Percentiles rank a stretch among this genome's conserved stretches.
phyloP scores from a whole-genome alignment of 108 stramenopile genomes.

The Heterococcus sp. region DNA sequence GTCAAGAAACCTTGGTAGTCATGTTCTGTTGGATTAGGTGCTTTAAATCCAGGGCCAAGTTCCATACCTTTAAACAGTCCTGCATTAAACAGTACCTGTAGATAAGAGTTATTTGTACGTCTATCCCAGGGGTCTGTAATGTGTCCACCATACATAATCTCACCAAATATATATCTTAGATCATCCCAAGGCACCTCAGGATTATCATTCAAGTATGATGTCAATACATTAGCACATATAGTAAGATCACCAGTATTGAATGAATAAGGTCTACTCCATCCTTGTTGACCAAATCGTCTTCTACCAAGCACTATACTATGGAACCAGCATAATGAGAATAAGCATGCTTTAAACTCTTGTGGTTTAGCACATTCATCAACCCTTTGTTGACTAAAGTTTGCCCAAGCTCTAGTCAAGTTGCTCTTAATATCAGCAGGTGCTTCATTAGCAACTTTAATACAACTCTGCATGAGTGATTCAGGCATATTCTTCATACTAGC shows the following conservation, averaged over 20 bases:
- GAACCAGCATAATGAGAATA: slow-evolving; percentile 78
- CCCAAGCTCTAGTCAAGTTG: slow-evolving; percentile 73
- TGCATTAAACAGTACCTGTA: slow-evolving; percentile 56
- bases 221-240: slow-evolving; percentile 68
- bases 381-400: slow-evolving; percentile 57
- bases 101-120: slow-evolving; percentile 68
- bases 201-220: slow-evolving; percentile 65
- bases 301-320: slow-evolving; percentile 75
- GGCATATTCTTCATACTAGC: slow-evolving; percentile 72
- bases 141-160: slow-evolving; percentile 83
- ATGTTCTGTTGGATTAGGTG: slow-evolving; percentile 56
- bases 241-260: slow-evolving; percentile 72
- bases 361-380: slow-evolving; percentile 64
- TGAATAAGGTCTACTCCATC: slow-evolving; percentile 69
- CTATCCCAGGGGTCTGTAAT: slow-evolving; percentile 80
- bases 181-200: slow-evolving; percentile 72
- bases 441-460: slow-evolving; percentile 76
- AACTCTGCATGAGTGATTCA: slow-evolving; percentile 68
- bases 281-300: slow-evolving; percentile 71
- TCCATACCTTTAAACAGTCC: slow-evolving; percentile 56
- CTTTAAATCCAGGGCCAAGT: slow-evolving; percentile 69
- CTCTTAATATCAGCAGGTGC: slow-evolving; percentile 72
- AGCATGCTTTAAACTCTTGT: slow-evolving; percentile 68
- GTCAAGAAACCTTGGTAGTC: slow-evolving; percentile 63
- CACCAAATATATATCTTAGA: slow-evolving; percentile 75